phyloP scores from a whole-genome alignment of 2,329 filamentous ascomycete species.

The Tolypocladium tropicale region DNA sequence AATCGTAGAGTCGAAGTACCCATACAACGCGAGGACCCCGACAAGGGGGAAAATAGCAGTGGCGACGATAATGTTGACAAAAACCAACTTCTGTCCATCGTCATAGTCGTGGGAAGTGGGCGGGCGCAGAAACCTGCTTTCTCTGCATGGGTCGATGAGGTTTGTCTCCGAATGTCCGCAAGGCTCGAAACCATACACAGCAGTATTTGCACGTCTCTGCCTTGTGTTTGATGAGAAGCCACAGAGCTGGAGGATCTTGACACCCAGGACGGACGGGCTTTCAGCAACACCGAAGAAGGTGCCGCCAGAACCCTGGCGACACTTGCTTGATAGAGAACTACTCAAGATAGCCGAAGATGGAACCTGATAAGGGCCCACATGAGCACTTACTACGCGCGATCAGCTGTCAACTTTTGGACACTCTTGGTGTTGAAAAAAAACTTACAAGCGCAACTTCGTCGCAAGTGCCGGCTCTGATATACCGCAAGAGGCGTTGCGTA shows the following conservation, averaged over 20 bases:
- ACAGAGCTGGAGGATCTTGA: conserved; percentile 10
- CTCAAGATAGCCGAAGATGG: conserved; percentile 2
- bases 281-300: neutral
- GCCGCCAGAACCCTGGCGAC: neutral
- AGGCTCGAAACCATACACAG: conserved; percentile 9
- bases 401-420: neutral
- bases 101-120: conserved; percentile 16
- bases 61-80: conserved; percentile 25
- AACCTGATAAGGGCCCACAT: neutral
- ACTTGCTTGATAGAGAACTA: neutral
- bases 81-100: conserved; percentile 23
- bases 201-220: conserved; percentile 4
- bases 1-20: conserved; percentile 33
- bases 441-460: neutral
- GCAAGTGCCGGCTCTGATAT: conserved; percentile 2
- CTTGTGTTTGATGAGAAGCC: conserved; percentile 14
- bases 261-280: conserved; percentile 6
- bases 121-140: conserved; percentile 19
- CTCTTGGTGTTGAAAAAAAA: neutral
- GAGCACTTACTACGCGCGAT: neutral
- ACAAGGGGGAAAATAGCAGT: conserved; percentile 36
- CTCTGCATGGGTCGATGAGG: conserved; percentile 19
- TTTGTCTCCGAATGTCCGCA: conserved; percentile 18
- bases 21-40: conserved; percentile 31
- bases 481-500: conserved; percentile 8